Percentiles rank a stretch among this genome's conserved stretches.
phyloP scores from a whole-genome alignment of 305 asterid species.

The Striga hermonthica region DNA sequence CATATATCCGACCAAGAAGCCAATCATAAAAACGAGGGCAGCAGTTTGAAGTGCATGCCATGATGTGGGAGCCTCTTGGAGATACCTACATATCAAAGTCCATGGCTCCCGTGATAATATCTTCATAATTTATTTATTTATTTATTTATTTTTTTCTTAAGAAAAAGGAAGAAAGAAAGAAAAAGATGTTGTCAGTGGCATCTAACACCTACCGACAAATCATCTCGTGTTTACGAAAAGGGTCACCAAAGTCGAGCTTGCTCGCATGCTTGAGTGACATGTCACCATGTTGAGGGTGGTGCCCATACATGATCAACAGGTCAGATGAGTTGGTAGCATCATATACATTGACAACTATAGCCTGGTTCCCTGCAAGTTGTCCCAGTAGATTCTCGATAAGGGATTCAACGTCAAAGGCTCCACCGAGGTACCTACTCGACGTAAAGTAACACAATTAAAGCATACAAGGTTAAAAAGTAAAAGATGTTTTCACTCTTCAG shows the following conservation, averaged over 20 bases:
- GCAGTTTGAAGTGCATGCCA: slow-evolving; percentile 60
- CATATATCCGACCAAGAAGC: slow-evolving; percentile 60
- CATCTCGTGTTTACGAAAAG: slow-evolving; percentile 87
- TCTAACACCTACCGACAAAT: slow-evolving; percentile 63
- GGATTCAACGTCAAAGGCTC: slow-evolving; percentile 91
- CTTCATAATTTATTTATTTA: too few relatives aligned
- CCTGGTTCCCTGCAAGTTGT: slow-evolving; percentile 85
- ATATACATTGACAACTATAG: slow-evolving; percentile 72
- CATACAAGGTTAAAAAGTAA: not conserved
- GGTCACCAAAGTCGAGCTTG: slow-evolving; percentile 87
- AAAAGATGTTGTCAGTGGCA: not conserved
- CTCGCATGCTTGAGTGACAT: slow-evolving; percentile 65
- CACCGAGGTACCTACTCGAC: slow-evolving; percentile 74
- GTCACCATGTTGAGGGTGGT: slow-evolving; percentile 55
- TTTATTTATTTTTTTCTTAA: not conserved
- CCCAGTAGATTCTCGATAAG: slow-evolving; percentile 87
- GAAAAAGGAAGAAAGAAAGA: not conserved
- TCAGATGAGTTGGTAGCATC: slow-evolving; percentile 81
- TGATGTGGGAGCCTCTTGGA: slow-evolving; percentile 66
- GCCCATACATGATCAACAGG: slow-evolving; percentile 74
- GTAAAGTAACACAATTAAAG: not conserved
- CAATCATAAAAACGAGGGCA: slow-evolving; percentile 52
- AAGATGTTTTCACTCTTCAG: too few relatives aligned
- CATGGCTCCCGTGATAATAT: not conserved
- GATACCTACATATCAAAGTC: slow-evolving; percentile 52